Percentiles rank a stretch among this genome's conserved stretches.
Conservation (phyloP, 1,284 basidiomycete species). For the Hemileia vastatrix region DNA sequence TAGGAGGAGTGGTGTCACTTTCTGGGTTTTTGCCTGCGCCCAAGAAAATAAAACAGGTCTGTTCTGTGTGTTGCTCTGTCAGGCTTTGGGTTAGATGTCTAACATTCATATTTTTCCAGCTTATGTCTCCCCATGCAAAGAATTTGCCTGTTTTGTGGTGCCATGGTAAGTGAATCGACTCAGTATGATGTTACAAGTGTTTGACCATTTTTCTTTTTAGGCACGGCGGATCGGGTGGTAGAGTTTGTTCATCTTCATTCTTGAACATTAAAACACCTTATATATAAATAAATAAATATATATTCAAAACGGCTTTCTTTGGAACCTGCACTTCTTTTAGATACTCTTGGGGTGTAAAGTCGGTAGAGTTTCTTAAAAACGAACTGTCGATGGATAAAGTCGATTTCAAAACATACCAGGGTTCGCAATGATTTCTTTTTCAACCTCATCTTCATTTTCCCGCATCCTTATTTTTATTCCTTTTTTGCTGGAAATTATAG, state of each 20-base stretch:
- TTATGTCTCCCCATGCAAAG: constrained; percentile 5
- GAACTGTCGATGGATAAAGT: constrained; percentile 1
- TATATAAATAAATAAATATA: neutral
- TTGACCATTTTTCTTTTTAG: neutral
- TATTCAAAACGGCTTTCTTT: too few species aligned
- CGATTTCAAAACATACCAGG: constrained; percentile 13
- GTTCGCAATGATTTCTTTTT: neutral
- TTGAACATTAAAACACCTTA: neutral
- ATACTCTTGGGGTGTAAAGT: constrained; percentile 10
- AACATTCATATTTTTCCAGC: neutral
- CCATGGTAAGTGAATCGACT: constrained; percentile 15
- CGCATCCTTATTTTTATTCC: neutral
- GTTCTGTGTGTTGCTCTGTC: neutral
- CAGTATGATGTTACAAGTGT: neutral
- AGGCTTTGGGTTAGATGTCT: neutral
- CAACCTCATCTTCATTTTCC: neutral
- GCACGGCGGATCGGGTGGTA: neutral
- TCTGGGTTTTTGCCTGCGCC: constrained; percentile 9
- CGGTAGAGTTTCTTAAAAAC: constrained; percentile 6
- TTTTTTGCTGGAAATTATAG: constrained; percentile 1
- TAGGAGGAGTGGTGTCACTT: constrained; percentile 9
- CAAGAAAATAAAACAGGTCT: constrained; percentile 13
- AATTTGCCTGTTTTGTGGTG: constrained; percentile 13
- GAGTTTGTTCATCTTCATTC: neutral
- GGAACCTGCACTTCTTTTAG: too few species aligned